Percentiles rank a stretch among this genome's conserved stretches.
Evolutionary conservation across 2,329 filamentous ascomycete genomes (phyloP).

Genomic region (Geosmithia flava): DNA sequence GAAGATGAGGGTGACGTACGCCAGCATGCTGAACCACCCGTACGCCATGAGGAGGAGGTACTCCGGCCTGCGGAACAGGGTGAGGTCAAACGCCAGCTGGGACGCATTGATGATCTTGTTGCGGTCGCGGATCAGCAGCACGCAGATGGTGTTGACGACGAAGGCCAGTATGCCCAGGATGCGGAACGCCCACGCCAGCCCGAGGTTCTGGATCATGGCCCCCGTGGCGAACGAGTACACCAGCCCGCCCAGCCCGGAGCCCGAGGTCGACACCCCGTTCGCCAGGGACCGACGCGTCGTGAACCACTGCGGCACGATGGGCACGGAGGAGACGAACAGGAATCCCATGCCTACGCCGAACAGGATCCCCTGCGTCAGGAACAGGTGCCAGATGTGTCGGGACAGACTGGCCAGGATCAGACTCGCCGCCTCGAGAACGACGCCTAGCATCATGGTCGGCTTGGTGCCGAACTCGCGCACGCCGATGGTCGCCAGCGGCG

Average conservation of each 20-base stretch:
- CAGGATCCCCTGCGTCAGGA: constrained; percentile 60
- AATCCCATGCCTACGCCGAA: constrained; percentile 75
- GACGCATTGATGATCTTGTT: constrained; percentile 59
- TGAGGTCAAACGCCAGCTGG: constrained; percentile 52
- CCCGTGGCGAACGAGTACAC: constrained; percentile 55
- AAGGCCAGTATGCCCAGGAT: constrained; percentile 52
- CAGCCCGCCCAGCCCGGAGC: constrained; percentile 63
- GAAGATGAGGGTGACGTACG: constrained; percentile 67
- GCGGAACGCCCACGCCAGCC: constrained; percentile 55
- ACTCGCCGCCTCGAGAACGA: constrained; percentile 45
- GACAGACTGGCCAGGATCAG: constrained; percentile 59
- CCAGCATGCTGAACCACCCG: constrained; percentile 60
- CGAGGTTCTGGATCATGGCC: constrained; percentile 53
- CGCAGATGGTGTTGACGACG: constrained; percentile 50
- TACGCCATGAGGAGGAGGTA: constrained; percentile 55
- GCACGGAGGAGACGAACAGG: constrained; percentile 56
- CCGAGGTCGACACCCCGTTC: constrained; percentile 55
- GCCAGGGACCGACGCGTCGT: constrained; percentile 54
- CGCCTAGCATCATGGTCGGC: constrained; percentile 47
- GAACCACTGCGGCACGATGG: constrained; percentile 66
- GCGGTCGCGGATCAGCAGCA: constrained; percentile 54
- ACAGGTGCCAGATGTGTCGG: constrained; percentile 58
- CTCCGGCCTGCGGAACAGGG: constrained; percentile 47
- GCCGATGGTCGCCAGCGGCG: constrained; percentile 49
- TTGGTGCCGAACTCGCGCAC: constrained; percentile 48